phyloP scores from a whole-genome alignment of 495 filamentous ascomycete genomes.

The Penicillium samsonianum region DNA sequence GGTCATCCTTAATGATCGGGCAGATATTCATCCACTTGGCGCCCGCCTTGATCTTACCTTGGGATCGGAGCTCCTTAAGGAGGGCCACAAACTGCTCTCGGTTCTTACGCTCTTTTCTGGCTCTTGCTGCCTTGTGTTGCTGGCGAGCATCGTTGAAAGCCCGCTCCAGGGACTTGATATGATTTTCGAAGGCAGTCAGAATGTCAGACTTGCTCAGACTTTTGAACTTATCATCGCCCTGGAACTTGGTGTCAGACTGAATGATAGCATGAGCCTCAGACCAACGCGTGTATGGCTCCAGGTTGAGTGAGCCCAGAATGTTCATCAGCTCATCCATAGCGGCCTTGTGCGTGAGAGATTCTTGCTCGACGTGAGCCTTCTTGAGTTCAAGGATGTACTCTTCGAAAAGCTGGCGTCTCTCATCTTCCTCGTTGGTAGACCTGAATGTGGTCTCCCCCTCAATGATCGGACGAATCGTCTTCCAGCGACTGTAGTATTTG shows the following conservation, averaged over 20 bases:
- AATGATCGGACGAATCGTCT: conserved; percentile 90
- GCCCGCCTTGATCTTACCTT: conserved; percentile 85
- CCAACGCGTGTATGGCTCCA: conserved; percentile 96
- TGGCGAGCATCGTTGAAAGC: conserved; percentile 87
- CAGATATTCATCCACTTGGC: conserved; percentile 86
- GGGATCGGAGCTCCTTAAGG: conserved; percentile 68
- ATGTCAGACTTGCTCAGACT: conserved; percentile 85
- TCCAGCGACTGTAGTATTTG: conserved; percentile 97
- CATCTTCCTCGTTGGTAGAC: conserved; percentile 82
- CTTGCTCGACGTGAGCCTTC: conserved; percentile 72
- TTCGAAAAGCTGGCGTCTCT: conserved; percentile 90
- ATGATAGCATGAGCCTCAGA: conserved; percentile 83
- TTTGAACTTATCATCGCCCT: conserved; percentile 85
- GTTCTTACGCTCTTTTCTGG: conserved; percentile 78
- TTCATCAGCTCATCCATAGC: conserved; percentile 83
- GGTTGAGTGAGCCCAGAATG: conserved; percentile 77
- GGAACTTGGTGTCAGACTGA: conserved; percentile 74
- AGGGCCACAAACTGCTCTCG: conserved; percentile 77
- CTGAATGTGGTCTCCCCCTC: conserved; percentile 95
- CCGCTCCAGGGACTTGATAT: conserved; percentile 88
- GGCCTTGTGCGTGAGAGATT: conserved; percentile 69
- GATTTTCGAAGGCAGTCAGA: conserved; percentile 89
- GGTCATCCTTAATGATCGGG: conserved; percentile 75
- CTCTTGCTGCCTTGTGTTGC: conserved; percentile 76
- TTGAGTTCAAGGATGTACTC: conserved; percentile 88